These are phyloP conservation scores for Massarina eburnea DNA, from an alignment of 2,329 filamentous ascomycete species.

Conservation along the genomic window DNA sequence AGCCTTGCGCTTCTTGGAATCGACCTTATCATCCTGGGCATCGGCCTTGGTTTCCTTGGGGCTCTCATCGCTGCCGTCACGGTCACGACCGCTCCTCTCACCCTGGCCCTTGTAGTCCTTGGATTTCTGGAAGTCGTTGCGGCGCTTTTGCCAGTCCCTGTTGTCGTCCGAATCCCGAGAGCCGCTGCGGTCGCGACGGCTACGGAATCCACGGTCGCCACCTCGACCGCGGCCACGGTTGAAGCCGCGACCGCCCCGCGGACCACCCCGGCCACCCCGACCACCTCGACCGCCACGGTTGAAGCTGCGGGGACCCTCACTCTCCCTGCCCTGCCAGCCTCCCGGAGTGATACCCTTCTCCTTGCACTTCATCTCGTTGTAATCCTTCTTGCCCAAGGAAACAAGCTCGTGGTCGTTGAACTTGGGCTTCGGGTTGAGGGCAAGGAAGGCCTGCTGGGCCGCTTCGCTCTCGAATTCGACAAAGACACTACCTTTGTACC, in stretches of 20 bases:
- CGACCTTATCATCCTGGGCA: conserved; percentile 16
- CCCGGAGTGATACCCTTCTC: conserved; percentile 50
- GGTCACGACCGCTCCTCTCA: conserved; percentile 15
- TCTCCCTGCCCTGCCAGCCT: conserved; percentile 35
- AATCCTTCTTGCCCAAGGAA: conserved; percentile 86
- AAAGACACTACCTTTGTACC: conserved; percentile 96
- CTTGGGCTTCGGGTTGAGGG: conserved; percentile 75
- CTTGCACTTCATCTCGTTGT: conserved; percentile 60
- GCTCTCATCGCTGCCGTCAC: conserved; percentile 11
- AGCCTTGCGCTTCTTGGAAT: conserved; percentile 39
- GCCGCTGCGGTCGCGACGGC: conserved; percentile 26
- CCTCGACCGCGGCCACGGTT: conserved; percentile 8
- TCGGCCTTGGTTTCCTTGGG: conserved; percentile 25
- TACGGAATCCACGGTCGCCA: conserved; percentile 13
- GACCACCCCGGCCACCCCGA: conserved; percentile 24
- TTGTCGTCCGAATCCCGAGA: conserved; percentile 21
- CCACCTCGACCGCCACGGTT: conserved; percentile 1
- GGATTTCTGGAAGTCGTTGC: conserved; percentile 39
- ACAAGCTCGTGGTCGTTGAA: conserved; percentile 79
- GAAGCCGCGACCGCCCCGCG: conserved; percentile 31
- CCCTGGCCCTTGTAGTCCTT: conserved; percentile 24
- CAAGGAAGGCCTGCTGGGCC: conserved; percentile 76
- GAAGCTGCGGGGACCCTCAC: not conserved
- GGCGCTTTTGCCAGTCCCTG: conserved; percentile 32
- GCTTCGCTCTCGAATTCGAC: conserved; percentile 87